Conservation (phyloP, 2,329 filamentous ascomycete species). For the Sodiomyces alkalinus region DNA sequence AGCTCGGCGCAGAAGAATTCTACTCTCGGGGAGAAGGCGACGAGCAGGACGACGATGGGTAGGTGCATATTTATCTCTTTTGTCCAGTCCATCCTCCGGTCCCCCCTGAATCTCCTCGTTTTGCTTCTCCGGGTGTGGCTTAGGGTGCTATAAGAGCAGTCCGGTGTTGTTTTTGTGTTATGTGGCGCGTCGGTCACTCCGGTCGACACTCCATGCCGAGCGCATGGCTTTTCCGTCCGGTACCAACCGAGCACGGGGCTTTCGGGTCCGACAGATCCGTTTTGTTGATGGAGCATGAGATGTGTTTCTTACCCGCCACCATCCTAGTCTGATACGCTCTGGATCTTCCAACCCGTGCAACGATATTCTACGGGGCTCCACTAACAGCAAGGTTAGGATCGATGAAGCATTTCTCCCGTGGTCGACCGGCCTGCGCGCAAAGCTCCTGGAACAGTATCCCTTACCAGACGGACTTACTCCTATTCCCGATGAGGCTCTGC, state of each 20-base stretch:
- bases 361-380: not conserved
- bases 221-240: no score
- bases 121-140: no score
- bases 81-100: not conserved
- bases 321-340: no score
- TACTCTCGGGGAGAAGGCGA: conserved; percentile 76
- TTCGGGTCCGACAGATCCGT: no score
- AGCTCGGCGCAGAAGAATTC: conserved; percentile 67
- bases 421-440: conserved; percentile 50
- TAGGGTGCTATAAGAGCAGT: no score
- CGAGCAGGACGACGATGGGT: conserved; percentile 88
- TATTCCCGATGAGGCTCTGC: conserved; percentile 57
- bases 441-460: conserved; percentile 53
- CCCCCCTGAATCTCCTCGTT: no score
- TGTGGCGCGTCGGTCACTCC: no score
- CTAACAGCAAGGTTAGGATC: conserved; percentile 35
- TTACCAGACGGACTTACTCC: conserved; percentile 50
- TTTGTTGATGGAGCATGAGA: no score
- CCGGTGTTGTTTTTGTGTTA: no score
- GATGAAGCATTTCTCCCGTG: conserved; percentile 73
- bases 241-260: no score
- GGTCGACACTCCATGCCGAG: no score
- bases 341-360: not conserved
- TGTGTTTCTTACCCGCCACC: no score
- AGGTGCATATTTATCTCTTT: conserved; percentile 16